Percentiles rank a stretch among this genome's conserved stretches.
These are phyloP conservation scores for Purpureocillium takamizusanense DNA, from an alignment of 2,329 filamentous ascomycete species.

Conservation along the genomic window DNA sequence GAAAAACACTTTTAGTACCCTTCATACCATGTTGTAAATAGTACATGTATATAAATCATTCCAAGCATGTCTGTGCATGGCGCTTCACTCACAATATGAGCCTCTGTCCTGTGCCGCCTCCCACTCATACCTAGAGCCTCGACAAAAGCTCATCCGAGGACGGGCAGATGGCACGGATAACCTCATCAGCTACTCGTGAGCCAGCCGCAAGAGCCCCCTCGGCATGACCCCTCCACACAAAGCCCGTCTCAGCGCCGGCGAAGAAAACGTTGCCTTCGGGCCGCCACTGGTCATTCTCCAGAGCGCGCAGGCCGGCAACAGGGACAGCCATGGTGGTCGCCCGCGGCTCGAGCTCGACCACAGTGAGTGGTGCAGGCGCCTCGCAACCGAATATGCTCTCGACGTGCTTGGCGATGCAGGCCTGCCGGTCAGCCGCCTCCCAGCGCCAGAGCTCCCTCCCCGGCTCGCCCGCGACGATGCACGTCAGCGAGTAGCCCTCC, in stretches of 20 bases:
- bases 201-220: constrained; percentile 13
- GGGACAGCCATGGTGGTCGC: constrained; percentile 8
- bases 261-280: constrained; percentile 11
- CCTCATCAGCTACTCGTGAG: constrained; percentile 9
- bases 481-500: constrained; percentile 10
- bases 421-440: constrained; percentile 4
- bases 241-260: constrained; percentile 11
- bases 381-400: constrained; percentile 5
- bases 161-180: constrained; percentile 1
- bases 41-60: too few species aligned
- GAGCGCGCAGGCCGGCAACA: constrained; percentile 2
- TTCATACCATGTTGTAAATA: too few species aligned
- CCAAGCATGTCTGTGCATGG: too few species aligned
- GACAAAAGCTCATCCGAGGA: too few species aligned
- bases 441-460: constrained; percentile 8
- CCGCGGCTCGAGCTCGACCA: constrained; percentile 4
- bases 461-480: constrained; percentile 10
- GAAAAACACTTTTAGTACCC: too few species aligned
- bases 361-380: constrained; percentile 5
- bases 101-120: too few species aligned
- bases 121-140: too few species aligned
- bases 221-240: constrained; percentile 11
- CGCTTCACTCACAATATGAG: too few species aligned
- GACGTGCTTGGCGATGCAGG: constrained; percentile 4
- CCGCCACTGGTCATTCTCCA: constrained; percentile 11